phyloP scores from a whole-genome alignment of 805 yeast species.

The Yamadazyma scolyti region DNA sequence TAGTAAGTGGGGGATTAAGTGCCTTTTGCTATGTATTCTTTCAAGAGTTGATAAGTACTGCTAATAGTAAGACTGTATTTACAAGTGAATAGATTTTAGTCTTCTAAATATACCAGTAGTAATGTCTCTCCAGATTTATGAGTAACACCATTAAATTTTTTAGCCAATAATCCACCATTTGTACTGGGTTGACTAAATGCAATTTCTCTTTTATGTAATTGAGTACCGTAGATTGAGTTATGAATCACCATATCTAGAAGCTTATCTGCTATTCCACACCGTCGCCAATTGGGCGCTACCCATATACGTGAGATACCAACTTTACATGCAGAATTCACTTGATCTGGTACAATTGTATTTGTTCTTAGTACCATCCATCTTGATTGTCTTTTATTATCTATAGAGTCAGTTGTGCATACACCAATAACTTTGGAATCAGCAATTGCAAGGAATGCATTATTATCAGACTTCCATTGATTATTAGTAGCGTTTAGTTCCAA shows the following conservation, averaged over 20 bases:
- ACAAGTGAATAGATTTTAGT: constrained; percentile 12
- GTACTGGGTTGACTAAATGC: constrained; percentile 75
- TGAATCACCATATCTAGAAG: constrained; percentile 43
- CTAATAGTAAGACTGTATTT: constrained; percentile 31
- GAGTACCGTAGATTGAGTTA: constrained; percentile 48
- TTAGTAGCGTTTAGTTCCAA: constrained; percentile 50
- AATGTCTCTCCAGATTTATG: constrained; percentile 51
- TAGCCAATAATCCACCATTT: constrained; percentile 59
- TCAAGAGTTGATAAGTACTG: constrained; percentile 25
- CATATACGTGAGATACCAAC: constrained; percentile 41
- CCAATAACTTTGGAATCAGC: constrained; percentile 50
- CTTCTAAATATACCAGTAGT: constrained; percentile 47
- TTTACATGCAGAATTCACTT: constrained; percentile 28
- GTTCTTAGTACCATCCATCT: constrained; percentile 59
- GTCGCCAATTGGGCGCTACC: constrained; percentile 44
- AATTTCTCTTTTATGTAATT: constrained; percentile 38
- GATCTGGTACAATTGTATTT: constrained; percentile 48
- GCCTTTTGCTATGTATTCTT: constrained; percentile 36
- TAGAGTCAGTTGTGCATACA: constrained; percentile 49
- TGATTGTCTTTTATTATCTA: constrained; percentile 29
- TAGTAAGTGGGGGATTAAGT: constrained; percentile 40
- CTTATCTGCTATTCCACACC: constrained; percentile 46
- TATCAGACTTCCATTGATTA: constrained; percentile 2
- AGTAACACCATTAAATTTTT: constrained; percentile 48
- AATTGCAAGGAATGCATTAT: constrained; percentile 47